phyloP scores from a whole-genome alignment of 257 asterid species.

The Lavandula angustifolia region DNA sequence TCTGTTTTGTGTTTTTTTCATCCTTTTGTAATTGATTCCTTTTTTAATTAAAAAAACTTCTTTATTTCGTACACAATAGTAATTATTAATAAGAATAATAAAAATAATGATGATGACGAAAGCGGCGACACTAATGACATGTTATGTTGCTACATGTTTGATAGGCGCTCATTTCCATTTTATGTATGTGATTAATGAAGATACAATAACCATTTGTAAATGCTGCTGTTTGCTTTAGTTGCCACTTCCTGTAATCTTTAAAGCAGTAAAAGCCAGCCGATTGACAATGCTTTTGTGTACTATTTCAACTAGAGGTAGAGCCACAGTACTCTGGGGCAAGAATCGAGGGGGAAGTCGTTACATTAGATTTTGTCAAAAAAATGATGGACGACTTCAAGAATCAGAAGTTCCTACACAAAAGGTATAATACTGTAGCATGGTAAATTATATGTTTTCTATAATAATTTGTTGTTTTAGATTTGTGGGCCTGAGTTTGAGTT shows the following conservation, averaged over 20 bases:
- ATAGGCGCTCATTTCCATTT: conserved; percentile 13
- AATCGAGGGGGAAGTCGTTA: conserved; percentile 85
- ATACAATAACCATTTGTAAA: neutral
- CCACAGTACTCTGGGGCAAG: conserved; percentile 91
- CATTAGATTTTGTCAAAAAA: conserved; percentile 86
- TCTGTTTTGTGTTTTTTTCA: neutral
- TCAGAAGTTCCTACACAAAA: conserved; percentile 75
- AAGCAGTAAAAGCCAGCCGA: conserved; percentile 12
- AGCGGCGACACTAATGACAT: neutral
- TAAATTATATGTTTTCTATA: conserved; percentile 10
- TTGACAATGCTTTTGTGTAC: conserved; percentile 31
- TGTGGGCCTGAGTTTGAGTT: neutral
- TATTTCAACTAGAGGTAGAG: conserved; percentile 77
- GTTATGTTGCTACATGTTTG: conserved; percentile 12
- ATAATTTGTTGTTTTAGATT: neutral
- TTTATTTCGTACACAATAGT: neutral
- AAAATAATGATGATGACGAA: neutral
- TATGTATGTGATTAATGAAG: neutral
- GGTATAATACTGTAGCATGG: conserved; percentile 47
- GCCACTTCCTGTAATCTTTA: neutral
- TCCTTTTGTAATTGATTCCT: neutral
- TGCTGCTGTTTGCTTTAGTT: conserved; percentile 4
- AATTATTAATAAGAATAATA: no score
- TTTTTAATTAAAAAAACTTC: neutral
- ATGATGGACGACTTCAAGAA: conserved; percentile 97